phyloP scores from a whole-genome alignment of 2,329 filamentous ascomycete genomes.

The Exophiala oligosperma region DNA sequence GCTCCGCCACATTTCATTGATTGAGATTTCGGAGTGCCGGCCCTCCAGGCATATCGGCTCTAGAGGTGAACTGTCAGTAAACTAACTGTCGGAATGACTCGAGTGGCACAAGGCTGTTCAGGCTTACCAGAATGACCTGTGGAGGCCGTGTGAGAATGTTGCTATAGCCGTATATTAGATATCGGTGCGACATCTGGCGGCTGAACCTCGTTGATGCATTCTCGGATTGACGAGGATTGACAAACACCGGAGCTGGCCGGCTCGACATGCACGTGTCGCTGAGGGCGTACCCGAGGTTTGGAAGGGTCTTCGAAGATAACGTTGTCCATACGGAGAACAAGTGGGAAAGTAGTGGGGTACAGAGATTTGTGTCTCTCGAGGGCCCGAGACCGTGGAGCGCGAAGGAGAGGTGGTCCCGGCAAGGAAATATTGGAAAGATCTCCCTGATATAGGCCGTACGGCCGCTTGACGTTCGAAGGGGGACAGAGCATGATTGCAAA shows the following conservation, averaged over 20 bases:
- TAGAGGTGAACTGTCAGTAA: background rate
- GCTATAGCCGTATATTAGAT: background rate
- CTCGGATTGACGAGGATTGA: background rate
- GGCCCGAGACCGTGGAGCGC: background rate
- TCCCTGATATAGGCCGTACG: background rate
- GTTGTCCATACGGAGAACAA: background rate
- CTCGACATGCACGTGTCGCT: background rate
- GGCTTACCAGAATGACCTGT: background rate
- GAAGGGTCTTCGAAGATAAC: constrained; percentile 1
- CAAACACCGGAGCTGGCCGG: background rate
- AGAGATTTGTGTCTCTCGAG: background rate
- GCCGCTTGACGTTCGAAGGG: background rate
- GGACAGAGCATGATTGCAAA: background rate
- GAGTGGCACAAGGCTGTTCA: background rate
- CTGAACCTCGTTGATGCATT: background rate
- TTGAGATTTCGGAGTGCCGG: background rate
- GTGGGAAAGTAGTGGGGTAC: background rate
- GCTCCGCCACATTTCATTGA: background rate
- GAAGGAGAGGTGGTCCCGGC: background rate
- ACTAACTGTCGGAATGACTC: background rate
- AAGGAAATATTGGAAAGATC: background rate
- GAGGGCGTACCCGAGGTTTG: background rate
- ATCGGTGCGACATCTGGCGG: background rate
- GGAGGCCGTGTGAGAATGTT: background rate
- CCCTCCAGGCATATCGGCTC: background rate